Evolutionary conservation across 2,329 filamentous ascomycete species (phyloP).

Genomic region (Sporothrix schenckii): DNA sequence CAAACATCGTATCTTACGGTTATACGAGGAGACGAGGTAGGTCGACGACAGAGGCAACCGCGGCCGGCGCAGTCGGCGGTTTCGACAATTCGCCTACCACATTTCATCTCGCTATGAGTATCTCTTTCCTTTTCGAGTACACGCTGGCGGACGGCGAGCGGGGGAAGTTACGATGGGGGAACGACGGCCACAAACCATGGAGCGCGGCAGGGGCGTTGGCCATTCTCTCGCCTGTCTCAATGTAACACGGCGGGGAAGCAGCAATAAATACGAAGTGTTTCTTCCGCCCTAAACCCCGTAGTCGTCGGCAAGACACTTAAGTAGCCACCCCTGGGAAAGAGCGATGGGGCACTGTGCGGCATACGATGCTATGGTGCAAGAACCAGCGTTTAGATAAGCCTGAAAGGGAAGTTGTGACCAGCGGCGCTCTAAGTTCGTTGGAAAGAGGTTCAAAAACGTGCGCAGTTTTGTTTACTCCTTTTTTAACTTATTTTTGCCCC

Average conservation of each 20-base stretch:
- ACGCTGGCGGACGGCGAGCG: background rate
- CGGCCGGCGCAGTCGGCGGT: background rate
- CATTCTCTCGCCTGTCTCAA: background rate
- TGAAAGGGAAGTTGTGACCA: slow-evolving; percentile 15
- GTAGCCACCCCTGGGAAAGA: slow-evolving; percentile 6
- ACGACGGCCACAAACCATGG: slow-evolving; percentile 9
- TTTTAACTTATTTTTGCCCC: slow-evolving; percentile 10
- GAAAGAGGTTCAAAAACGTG: background rate
- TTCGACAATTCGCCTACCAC: background rate
- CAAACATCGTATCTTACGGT: too few relatives aligned
- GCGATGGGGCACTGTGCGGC: background rate
- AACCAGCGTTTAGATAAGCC: slow-evolving; percentile 1
- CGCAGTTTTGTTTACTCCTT: background rate
- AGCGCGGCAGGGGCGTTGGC: slow-evolving; percentile 10
- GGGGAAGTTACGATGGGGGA: slow-evolving; percentile 2
- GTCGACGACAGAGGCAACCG: background rate
- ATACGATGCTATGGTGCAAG: background rate
- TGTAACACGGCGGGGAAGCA: background rate
- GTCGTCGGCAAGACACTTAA: slow-evolving; percentile 8
- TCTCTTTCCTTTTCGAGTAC: slow-evolving; percentile 10
- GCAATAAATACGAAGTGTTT: background rate
- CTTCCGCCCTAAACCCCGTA: background rate
- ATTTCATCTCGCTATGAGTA: background rate
- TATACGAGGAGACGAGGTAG: too few relatives aligned
- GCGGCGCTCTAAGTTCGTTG: background rate